Evolutionary conservation across 2,329 filamentous ascomycete genomes (phyloP), one percentile per base, ranked within the genome.

Genomic region (Neofusicoccum sp.): DNA sequence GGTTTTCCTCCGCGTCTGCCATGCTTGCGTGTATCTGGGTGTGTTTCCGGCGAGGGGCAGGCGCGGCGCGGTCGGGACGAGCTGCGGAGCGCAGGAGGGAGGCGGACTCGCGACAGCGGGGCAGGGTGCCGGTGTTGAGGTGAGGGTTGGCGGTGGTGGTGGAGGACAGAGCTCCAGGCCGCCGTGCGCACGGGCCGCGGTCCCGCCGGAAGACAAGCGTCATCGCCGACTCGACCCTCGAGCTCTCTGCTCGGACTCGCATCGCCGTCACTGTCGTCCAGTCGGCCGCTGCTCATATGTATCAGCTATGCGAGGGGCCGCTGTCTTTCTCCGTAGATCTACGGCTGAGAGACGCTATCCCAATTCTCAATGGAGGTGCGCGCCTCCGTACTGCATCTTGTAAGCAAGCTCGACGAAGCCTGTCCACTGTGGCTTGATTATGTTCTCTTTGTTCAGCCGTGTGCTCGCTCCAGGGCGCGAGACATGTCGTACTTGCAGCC

Each of bases 1-100:
- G 75, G 60, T 80, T 80, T 9, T 63, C 59, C 31, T 69, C 62
- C n/a, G 65, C 63, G 24, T 66, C 69, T 43, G 71, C 72, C 76
- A 78, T 78, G 16, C 56, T 72, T 63, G 44, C 34, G 24, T 8
- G n/a, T 16, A 11, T 24, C 20, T 14, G 9, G n/a, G 14, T 20
- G 24, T 40, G 11, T 7, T 24, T 30, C 20, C 24, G 9, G 44
- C 12, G 9, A 24, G 6, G 14, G 26, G 31, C 40, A 43, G 7
- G 26, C 14, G 8, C 28, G 16, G 8, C 31, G 4, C 9, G 3
- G 20, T 28, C 31, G n/a, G 9, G 16, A 33, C 7, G 33, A 26
- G 38, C 30, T 26, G 28, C 11, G 40, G 43, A 16, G 33, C 34
- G 20, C 12, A 28, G 16, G 26, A 9, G 26, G 34, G 26, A n/a